Conservation (phyloP, 805 yeast genomes). For the Nakazawaea ambrosiae region DNA sequence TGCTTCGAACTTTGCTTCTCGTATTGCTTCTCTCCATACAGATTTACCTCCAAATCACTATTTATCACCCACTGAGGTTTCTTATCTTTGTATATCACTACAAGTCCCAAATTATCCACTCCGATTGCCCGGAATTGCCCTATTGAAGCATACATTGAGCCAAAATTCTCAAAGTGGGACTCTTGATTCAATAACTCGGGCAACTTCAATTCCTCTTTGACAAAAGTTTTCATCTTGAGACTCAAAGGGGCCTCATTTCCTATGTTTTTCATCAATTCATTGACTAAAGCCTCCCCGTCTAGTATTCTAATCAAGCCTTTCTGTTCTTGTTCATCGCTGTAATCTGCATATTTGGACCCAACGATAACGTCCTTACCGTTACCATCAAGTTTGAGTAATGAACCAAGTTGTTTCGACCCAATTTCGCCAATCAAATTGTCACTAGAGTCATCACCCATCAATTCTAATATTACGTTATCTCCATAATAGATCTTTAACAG, state of each 20-base stretch:
- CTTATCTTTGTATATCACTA: constrained; percentile 27
- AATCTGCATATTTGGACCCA: constrained; percentile 36
- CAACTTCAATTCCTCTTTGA: constrained; percentile 9
- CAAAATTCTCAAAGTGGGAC: constrained; percentile 35
- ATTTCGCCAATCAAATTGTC: constrained; percentile 25
- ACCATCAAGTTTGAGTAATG: constrained; percentile 24
- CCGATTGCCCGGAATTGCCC: constrained; percentile 26
- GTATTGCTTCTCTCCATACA: too few species aligned
- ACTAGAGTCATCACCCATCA: constrained; percentile 20
- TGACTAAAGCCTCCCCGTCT: too few species aligned
- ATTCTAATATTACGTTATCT: constrained; percentile 18
- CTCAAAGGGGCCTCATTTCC: too few species aligned
- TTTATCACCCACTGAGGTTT: constrained; percentile 1
- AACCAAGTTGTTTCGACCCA: constrained; percentile 40
- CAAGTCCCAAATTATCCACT: constrained; percentile 29
- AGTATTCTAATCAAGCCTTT: constrained; percentile 13
- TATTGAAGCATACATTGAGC: constrained; percentile 25
- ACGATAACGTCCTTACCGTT: constrained; percentile 36
- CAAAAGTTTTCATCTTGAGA: constrained; percentile 7
- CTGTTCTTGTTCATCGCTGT: background rate
- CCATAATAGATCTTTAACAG: constrained; percentile 29
- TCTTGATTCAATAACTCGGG: constrained; percentile 16
- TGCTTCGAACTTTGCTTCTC: too few species aligned
- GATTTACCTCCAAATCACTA: background rate
- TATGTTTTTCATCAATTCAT: too few species aligned